phyloP scores from a whole-genome alignment of 768 basidiomycete species.

The Leccinum sublutescens region DNA sequence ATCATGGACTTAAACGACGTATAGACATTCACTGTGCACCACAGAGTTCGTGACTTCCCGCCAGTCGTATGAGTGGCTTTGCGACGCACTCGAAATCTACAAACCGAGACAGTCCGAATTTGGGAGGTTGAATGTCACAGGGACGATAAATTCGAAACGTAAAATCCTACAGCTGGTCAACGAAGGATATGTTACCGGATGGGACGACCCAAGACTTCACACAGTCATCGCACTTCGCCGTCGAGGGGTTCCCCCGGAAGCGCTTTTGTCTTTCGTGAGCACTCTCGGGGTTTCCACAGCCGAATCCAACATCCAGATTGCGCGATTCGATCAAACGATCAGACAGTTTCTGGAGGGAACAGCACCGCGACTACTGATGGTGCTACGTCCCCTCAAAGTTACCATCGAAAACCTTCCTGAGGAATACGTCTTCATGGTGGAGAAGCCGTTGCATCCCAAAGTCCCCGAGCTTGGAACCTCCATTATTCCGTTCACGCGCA shows the following conservation, averaged over 20 bases:
- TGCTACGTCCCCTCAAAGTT: conserved; percentile 85
- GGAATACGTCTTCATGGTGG: conserved; percentile 77
- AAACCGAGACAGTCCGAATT: conserved; percentile 97
- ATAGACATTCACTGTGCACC: conserved; percentile 94
- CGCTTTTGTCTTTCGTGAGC: conserved; percentile 90
- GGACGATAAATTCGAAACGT: conserved; percentile 95
- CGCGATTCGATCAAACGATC: conserved; percentile 87
- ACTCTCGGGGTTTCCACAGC: conserved; percentile 91
- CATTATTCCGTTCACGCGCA: conserved; percentile 80
- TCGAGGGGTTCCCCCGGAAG: conserved; percentile 95
- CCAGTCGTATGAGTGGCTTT: conserved; percentile 98
- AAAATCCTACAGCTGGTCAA: conserved; percentile 90
- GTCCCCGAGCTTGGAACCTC: conserved; percentile 82
- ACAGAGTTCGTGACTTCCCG: conserved; percentile 94
- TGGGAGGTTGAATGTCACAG: conserved; percentile 88
- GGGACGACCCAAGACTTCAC: conserved; percentile 98
- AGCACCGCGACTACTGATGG: conserved; percentile 88
- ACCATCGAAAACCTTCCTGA: conserved; percentile 89
- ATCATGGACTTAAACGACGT: neutral
- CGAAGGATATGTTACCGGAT: conserved; percentile 79
- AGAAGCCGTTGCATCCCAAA: conserved; percentile 94
- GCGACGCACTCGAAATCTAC: conserved; percentile 96
- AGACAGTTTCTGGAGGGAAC: conserved; percentile 87
- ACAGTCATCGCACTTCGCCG: conserved; percentile 94
- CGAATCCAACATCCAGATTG: conserved; percentile 77